Percentiles rank a stretch among this genome's conserved stretches.
phyloP scores from a whole-genome alignment of 345 rosid species.

The Orychophragmus violaceus region DNA sequence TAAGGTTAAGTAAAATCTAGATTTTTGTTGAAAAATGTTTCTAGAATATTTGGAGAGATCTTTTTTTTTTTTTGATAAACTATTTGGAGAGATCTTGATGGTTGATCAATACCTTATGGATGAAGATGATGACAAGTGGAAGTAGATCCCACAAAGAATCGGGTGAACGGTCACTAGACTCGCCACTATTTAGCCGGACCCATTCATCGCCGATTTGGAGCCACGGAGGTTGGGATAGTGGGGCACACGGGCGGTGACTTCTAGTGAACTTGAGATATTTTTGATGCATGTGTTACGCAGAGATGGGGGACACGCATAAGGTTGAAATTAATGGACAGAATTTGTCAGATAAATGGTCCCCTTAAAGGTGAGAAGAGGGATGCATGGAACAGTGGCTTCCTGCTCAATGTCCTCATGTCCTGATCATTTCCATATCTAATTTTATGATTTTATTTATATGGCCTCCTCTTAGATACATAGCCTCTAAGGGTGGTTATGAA shows the following conservation, averaged over 20 bases:
- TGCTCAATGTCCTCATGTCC: slow-evolving; percentile 8
- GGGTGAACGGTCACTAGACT: slow-evolving; percentile 21
- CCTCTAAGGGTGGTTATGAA: neutral
- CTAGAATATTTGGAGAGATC: neutral
- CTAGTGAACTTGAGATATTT: slow-evolving; percentile 22
- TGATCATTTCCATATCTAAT: slow-evolving; percentile 11
- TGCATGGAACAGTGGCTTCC: slow-evolving; percentile 20
- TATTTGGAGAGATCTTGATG: too few relatives aligned
- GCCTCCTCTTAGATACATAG: neutral
- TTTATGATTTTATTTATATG: slow-evolving; percentile 10
- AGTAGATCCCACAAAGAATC: slow-evolving; percentile 10
- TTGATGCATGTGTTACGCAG: neutral
- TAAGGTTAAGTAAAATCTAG: neutral
- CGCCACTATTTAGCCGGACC: slow-evolving; percentile 15
- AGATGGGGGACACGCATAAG: slow-evolving; percentile 19
- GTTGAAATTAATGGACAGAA: slow-evolving; percentile 20
- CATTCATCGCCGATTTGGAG: slow-evolving; percentile 3
- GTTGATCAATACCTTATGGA: neutral
- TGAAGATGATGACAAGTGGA: slow-evolving; percentile 9
- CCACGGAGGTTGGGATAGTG: slow-evolving; percentile 17
- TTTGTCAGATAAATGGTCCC: slow-evolving; percentile 25
- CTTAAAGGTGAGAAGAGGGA: slow-evolving; percentile 10
- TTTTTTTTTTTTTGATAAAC: too few relatives aligned
- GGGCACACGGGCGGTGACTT: slow-evolving; percentile 18
- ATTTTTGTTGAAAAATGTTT: neutral